Percentiles rank a stretch among this genome's conserved stretches.
These are phyloP conservation scores for Aspergillus thermomutatus DNA, from an alignment of 2,329 filamentous ascomycete species.

Conservation along the genomic window DNA sequence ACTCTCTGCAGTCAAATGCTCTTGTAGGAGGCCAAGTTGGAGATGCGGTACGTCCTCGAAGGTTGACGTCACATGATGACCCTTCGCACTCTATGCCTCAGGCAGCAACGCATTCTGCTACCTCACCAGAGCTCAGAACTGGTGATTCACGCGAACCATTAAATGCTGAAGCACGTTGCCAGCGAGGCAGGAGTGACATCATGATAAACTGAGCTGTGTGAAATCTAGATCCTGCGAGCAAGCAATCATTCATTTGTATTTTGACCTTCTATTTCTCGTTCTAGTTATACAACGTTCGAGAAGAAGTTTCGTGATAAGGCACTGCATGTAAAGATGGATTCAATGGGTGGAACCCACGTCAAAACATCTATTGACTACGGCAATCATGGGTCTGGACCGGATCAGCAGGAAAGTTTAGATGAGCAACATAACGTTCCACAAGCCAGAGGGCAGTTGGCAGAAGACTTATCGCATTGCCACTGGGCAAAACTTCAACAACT, in stretches of 20 bases:
- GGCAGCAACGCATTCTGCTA: not conserved
- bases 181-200: not conserved
- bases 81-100: not conserved
- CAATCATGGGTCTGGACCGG: not conserved
- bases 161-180: not conserved
- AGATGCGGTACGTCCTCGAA: not conserved
- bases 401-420: not conserved
- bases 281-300: not conserved
- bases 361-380: not conserved
- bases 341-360: not conserved
- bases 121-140: not conserved
- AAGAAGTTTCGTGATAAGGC: not conserved
- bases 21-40: not conserved
- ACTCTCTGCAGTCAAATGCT: not conserved
- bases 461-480: conserved; percentile 59
- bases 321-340: not conserved
- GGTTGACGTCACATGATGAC: not conserved
- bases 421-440: not conserved
- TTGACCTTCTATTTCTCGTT: not conserved
- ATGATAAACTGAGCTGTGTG: not conserved
- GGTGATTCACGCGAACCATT: not conserved
- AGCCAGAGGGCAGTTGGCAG: conserved; percentile 39
- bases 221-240: not conserved
- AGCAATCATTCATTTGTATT: not conserved
- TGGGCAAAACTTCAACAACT: conserved; percentile 73